Evolutionary conservation across 2,329 filamentous ascomycete species (phyloP), one percentile per base, ranked within the genome.

Genomic region (Erysiphe pulchra): DNA sequence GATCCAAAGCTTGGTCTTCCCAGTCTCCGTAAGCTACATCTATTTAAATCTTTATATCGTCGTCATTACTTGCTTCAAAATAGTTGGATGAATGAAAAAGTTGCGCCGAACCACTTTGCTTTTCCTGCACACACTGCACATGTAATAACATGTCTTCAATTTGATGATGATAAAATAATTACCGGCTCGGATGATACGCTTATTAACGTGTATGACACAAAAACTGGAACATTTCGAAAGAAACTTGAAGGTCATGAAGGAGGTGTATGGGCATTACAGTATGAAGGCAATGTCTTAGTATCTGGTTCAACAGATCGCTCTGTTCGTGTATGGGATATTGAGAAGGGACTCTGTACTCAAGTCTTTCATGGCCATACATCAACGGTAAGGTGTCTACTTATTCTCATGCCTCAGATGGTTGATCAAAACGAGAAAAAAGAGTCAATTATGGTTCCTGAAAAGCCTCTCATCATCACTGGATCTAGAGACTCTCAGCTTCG

Each of bases 281-380:
- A 95, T 58, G 79, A 94, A 57, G 87, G 86, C 44, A 94, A 95
- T 57, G 84, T 82, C 14, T 65, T 98, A 17, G 90, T 98, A 2
- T 98, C 90, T 14, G 90, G 90, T 2, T 94, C 86, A 7, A 98
- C 90, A 0, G 90, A 98, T 61, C 72, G 90, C 42, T 92, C 90
- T 11, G 90, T 98, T n/a, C 77, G 90, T n/a, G 87, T 98, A 0
- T 98, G 90, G 90, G 87, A 98, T 58, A 94, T 98, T 51, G 84
- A 92, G 57, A 80, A 80, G 54, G 90, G 86, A 0, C 73, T 81
- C 41, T 94, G 87, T 60, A 87, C 86, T 11, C 90, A 98, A 58
- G 79, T 93, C 0, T 98, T 98, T 59, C 86, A 94, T 57, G 92
- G 90, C 0, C 90, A 98, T 58, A 98, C 90, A 10, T 95, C 87